Base-by-base conservation (phyloP, 768 basidiomycete genomes). In the Brasilioporus rufonigricans region DNA sequence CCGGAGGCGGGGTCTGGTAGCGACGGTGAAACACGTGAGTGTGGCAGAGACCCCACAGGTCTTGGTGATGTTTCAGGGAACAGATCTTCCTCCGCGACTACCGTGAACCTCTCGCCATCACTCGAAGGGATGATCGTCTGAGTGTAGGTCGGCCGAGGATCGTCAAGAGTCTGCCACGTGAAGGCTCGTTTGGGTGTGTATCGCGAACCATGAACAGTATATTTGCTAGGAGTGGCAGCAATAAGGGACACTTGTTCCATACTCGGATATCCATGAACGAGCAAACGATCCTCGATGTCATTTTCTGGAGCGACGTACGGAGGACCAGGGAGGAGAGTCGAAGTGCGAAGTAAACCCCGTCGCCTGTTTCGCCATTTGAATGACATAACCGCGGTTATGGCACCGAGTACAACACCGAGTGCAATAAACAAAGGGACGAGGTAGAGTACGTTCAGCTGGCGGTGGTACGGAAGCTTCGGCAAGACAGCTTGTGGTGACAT, bases 161-260 rank as follows among this genome's bases (percentile, higher is more conserved):
- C 18, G n/a, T 40, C 48, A 16, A 24, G 19, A 14, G 50, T 21
- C 21, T 47, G 46, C 64, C 61, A 67, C 12, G 44, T 32, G n/a
- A 48, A 39, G 16, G 23, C 45, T 27, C 49, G 58, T 18, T 58
- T 49, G 21, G 69, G 55, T 47, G 27, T 24, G 52, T 71, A 69
- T 41, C 59, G 56, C 9, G 67, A 61, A 29, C 65, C 69, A 14
- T 72, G 71, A 36, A 71, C 27, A 1, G 67, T 70, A 12, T 39
- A 48, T 53, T 72, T 70, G 48, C 69, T 70, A 4, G 69, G 71
- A 18, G 69, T 70, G 5, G 54, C 58, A 23, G 61, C 54, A 44
- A 62, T 60, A 29, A 68, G 61, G 5, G 65, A 53, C 6, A 64
- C 70, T 5, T 65, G 57, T 21, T 71, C 68, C 64, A 64, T 70